Evolutionary conservation across 371 early-diverging fungal genomes (phyloP), one percentile per base, ranked within the genome.

Genomic region (Nematocida sp.): DNA sequence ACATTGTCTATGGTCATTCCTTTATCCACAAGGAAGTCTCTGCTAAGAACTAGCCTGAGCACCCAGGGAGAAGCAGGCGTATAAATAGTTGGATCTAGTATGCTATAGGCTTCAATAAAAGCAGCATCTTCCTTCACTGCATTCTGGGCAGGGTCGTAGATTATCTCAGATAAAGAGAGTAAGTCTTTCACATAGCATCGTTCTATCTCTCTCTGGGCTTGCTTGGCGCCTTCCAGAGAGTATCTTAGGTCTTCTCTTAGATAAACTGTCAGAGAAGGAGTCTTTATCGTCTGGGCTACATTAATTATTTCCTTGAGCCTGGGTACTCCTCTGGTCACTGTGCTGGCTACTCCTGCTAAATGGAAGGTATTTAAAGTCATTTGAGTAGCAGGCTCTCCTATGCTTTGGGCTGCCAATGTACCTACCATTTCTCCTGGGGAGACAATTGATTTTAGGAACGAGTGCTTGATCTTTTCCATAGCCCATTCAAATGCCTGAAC

Each of bases 351-450:
- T 88, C 99, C 99, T 75, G 99, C 99, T 84, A 88, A 89, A 85
- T 96, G 96, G 90, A 98, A 96, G 61, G 96, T 96, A 82, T 98
- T 98, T 67, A 98, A 84, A 25, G 99, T 98, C 99, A 98, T 98
- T 81, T 98, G 97, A 19, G 99, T 98, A 21, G 99, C 96, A 53
- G 99, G 99, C 83, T 98, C 96, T 83, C 99, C 99, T 85, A 98
- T 95, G 47, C 93, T 93, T 84, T 98, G 97, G 13, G 96, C 95
- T 40, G 99, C 96, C 75, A 98, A 86, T 9, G 93, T 93, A 38
- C 99, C 99, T 32, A 96, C 93, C 99, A 97, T 97, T 86, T 99
- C 99, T 53, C 94, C 94, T 3, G 96, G 90, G 57, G 90, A 87
- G 38, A 94, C 94, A 49, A 90, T 86, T 21, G 95, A 86, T 65